Conservation (phyloP, 2,329 filamentous ascomycete species). For the Ciborinia camelliae region DNA sequence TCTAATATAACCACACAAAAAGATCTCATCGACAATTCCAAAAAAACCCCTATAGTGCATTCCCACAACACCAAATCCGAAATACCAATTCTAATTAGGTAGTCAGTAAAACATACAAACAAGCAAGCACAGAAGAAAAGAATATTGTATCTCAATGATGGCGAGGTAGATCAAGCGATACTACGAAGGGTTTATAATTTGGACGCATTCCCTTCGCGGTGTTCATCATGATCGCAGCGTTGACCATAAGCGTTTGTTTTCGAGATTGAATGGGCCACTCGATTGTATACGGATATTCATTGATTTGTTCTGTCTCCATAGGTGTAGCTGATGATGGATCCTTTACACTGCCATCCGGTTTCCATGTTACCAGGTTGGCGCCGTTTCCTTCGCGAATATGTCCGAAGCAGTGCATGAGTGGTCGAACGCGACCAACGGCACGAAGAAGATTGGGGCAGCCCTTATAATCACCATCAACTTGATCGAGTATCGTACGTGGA, state of each 20-base stretch:
- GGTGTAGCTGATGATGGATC: constrained; percentile 37
- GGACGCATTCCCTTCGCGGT: constrained; percentile 26
- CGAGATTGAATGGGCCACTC: constrained; percentile 38
- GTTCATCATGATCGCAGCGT: constrained; percentile 48
- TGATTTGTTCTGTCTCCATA: constrained; percentile 37
- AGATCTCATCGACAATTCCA: no score
- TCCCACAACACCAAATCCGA: no score
- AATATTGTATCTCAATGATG: background rate
- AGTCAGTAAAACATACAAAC: background rate
- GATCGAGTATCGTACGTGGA: constrained; percentile 37
- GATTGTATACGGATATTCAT: constrained; percentile 40
- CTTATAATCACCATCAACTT: constrained; percentile 31
- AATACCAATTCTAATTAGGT: background rate
- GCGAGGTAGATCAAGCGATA: constrained; percentile 24
- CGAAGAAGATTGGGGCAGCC: constrained; percentile 48
- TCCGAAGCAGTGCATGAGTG: constrained; percentile 54
- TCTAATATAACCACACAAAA: no score
- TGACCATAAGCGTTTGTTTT: constrained; percentile 57
- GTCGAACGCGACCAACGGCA: constrained; percentile 44
- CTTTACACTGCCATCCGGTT: constrained; percentile 30
- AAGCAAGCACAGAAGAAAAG: no score
- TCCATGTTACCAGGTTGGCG: constrained; percentile 51
- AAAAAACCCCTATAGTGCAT: no score
- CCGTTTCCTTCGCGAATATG: constrained; percentile 60
- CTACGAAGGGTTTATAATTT: constrained; percentile 29